Evolutionary conservation across 176 grass and related monocot genomes (phyloP).

Genomic region (Triticum timopheevii): DNA sequence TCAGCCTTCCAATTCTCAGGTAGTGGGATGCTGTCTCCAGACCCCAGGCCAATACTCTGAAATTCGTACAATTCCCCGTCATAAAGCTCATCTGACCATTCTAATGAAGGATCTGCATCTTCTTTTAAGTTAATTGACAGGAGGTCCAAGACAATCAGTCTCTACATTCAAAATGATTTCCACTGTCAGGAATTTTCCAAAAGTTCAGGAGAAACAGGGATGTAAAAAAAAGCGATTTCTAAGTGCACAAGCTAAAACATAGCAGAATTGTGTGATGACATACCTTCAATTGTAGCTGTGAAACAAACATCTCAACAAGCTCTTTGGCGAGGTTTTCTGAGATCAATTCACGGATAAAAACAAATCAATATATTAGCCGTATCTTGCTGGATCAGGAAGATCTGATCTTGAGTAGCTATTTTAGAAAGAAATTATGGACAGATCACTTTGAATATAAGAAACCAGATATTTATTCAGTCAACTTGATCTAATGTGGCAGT

Average conservation of each 20-base stretch:
- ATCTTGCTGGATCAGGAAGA: background rate
- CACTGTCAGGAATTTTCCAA: background rate
- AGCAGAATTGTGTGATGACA: background rate
- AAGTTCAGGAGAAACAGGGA: background rate
- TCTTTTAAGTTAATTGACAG: conserved; percentile 49
- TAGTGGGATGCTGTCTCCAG: conserved; percentile 39
- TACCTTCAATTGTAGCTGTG: conserved; percentile 82
- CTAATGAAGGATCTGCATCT: conserved; percentile 14
- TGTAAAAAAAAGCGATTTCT: conserved; percentile 3
- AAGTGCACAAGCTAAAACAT: conserved; percentile 17
- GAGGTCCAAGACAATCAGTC: conserved; percentile 64
- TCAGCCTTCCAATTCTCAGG: conserved; percentile 39
- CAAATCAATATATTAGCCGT: conserved; percentile 15
- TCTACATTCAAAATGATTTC: conserved; percentile 46
- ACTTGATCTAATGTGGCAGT: background rate
- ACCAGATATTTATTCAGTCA: conserved; percentile 18
- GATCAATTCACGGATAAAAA: conserved; percentile 21
- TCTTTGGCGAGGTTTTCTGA: conserved; percentile 75
- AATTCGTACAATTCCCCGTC: conserved; percentile 61
- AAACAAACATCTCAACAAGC: conserved; percentile 77
- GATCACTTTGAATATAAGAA: background rate
- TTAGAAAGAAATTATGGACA: background rate
- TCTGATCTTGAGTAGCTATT: background rate
- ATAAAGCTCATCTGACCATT: conserved; percentile 68
- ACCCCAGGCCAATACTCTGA: conserved; percentile 48